Evolutionary conservation across 805 yeast species (phyloP).

Genomic region (Yarrowia keelungensis): DNA sequence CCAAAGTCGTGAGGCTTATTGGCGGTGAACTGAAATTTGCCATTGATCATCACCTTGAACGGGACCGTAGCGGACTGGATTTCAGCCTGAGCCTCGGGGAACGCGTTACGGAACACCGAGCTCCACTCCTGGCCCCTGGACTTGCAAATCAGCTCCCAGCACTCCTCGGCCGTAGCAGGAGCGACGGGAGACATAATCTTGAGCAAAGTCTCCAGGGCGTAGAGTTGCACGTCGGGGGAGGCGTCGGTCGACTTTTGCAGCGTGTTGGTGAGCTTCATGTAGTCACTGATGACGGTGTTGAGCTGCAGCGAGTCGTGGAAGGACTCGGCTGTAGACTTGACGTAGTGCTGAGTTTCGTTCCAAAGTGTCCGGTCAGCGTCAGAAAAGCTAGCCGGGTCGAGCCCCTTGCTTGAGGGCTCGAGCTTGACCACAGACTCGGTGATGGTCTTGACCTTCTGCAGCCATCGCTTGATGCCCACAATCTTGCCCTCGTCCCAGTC

Average conservation of each 20-base stretch:
- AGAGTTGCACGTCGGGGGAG: constrained; percentile 54
- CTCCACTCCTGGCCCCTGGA: constrained; percentile 50
- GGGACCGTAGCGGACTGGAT: constrained; percentile 52
- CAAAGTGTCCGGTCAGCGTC: constrained; percentile 62
- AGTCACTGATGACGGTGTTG: constrained; percentile 87
- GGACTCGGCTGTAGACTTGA: constrained; percentile 63
- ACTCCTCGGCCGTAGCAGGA: constrained; percentile 84
- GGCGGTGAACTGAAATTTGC: constrained; percentile 62
- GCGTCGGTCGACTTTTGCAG: constrained; percentile 53
- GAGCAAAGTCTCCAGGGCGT: constrained; percentile 61
- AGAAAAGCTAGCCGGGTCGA: constrained; percentile 45
- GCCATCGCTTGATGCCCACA: constrained; percentile 88
- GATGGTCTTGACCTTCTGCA: constrained; percentile 59
- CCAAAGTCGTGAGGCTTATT: constrained; percentile 33
- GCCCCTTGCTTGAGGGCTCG: constrained; percentile 16
- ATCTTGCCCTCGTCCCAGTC: constrained; percentile 92
- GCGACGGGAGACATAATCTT: constrained; percentile 78
- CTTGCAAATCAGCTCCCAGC: constrained; percentile 62
- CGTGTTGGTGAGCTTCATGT: constrained; percentile 78
- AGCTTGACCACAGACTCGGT: constrained; percentile 19
- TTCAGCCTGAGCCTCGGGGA: constrained; percentile 63
- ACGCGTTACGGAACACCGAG: constrained; percentile 63
- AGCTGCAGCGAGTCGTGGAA: constrained; percentile 65
- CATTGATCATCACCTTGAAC: constrained; percentile 74
- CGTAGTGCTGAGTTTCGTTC: constrained; percentile 60